Base-by-base conservation (phyloP, 1,284 basidiomycete species). In the Tranzscheliella williamsii region DNA sequence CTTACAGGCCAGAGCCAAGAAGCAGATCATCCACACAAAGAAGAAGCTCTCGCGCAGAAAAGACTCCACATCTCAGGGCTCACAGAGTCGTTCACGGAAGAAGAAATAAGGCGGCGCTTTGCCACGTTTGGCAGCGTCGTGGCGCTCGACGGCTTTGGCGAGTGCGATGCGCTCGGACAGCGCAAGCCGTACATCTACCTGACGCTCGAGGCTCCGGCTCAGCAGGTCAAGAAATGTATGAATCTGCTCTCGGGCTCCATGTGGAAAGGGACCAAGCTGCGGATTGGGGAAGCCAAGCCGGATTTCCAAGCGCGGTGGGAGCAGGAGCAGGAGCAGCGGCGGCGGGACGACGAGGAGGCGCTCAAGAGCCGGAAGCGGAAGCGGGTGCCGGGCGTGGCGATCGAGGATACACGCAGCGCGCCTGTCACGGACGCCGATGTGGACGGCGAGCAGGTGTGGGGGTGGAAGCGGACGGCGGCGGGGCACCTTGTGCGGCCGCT, bases 381-480 rank as follows among this genome's bases (percentile, higher is more conserved):
- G 22, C 52, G 53, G 3, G 22, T 65, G 37, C 55, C 58, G 5
- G 62, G 61, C 23, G 53, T 62, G 46, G 73, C 50, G 5, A 16
- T 65, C 17, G 61, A 73, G 42, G 41, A 53, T n/a, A 5, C 23
- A 1, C 16, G 54, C 29, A 9, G 9, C 26, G 13, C 9, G 18
- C 32, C 32, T 17, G 50, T 73, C n/a, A 56, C 56, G 9, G 24
- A 41, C 23, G 35, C 53, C 7, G 46, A 51, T 1, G 66, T 75
- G 9, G 42, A 70, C 11, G 53, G 36, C 5, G 71, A 63, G 0
- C 15, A 43, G 37, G 66, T 47, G 17, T 72, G 73, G 73, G 72
- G 73, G n/a, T 75, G 73, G 73, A 72, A 74, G 27, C 48, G 45
- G 22, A 73, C 70, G 29, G 70, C 72, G 2, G 66, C 69, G 18